These are phyloP conservation scores for Melampsora americana DNA, from an alignment of 1,284 basidiomycete genomes.

Conservation along the genomic window DNA sequence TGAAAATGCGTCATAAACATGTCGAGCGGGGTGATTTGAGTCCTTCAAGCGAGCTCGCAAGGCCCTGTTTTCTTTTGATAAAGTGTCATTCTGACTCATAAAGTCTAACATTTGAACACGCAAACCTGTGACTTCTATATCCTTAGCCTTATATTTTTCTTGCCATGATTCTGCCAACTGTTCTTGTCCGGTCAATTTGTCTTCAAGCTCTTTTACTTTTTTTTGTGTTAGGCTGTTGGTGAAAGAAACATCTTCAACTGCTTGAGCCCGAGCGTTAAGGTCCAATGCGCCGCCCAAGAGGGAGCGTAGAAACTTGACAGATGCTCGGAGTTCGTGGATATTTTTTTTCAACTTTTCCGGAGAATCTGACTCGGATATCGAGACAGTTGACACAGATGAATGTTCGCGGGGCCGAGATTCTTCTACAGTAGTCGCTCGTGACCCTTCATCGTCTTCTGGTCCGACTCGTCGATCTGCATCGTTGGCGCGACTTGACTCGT, in stretches of 20 bases:
- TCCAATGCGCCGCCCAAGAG: not conserved
- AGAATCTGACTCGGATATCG: not conserved
- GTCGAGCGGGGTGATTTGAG: slow-evolving; percentile 5
- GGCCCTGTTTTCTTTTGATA: slow-evolving; percentile 1
- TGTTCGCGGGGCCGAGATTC: too few relatives aligned
- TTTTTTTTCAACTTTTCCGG: not conserved
- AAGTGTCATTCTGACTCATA: slow-evolving; percentile 1
- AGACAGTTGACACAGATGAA: not conserved
- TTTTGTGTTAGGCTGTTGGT: not conserved
- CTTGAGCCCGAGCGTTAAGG: not conserved
- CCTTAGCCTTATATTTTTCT: slow-evolving; percentile 2
- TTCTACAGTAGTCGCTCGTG: not conserved
- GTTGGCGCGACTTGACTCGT: too few relatives aligned
- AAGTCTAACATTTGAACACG: not conserved
- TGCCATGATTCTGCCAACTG: not conserved
- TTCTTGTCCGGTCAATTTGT: not conserved
- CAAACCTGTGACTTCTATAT: not conserved
- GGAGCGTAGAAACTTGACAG: not conserved
- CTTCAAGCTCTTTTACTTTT: not conserved
- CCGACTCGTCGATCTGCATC: not conserved
- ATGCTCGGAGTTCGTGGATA: not conserved
- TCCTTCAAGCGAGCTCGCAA: slow-evolving; percentile 1
- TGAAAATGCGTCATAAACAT: not conserved
- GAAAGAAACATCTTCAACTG: not conserved
- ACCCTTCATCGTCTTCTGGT: not conserved